phyloP scores from a whole-genome alignment of 1,139 yeast genomes.

The Candida glucosophila region DNA sequence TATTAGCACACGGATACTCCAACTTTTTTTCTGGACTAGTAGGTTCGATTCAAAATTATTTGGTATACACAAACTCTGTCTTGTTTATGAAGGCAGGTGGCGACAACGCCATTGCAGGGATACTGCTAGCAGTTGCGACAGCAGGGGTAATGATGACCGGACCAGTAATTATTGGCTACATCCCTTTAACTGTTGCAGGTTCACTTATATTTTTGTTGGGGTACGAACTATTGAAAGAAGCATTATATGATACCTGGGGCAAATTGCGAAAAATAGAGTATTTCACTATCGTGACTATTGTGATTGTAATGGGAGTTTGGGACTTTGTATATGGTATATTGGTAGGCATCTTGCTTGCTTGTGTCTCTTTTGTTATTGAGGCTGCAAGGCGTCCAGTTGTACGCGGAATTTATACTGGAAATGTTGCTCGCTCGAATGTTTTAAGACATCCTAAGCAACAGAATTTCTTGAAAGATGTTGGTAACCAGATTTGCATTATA shows the following conservation, averaged over 20 bases:
- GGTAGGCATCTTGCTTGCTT: constrained; percentile 85
- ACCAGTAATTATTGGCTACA: constrained; percentile 85
- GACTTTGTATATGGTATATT: constrained; percentile 91
- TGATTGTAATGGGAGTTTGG: constrained; percentile 88
- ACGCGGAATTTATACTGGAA: constrained; percentile 77
- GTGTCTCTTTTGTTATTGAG: constrained; percentile 84
- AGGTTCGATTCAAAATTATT: constrained; percentile 88
- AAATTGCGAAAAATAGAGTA: constrained; percentile 72
- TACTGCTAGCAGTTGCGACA: constrained; percentile 77
- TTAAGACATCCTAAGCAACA: constrained; percentile 87
- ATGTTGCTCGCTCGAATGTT: constrained; percentile 85
- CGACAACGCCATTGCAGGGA: constrained; percentile 79
- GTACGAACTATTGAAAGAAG: constrained; percentile 80
- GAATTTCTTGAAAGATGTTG: constrained; percentile 75
- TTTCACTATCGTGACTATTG: constrained; percentile 72
- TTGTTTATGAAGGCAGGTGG: constrained; percentile 92
- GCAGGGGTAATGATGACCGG: constrained; percentile 76
- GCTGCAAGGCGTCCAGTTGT: constrained; percentile 83
- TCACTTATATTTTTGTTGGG: constrained; percentile 85
- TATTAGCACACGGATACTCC: constrained; percentile 93
- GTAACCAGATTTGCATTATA: constrained; percentile 82
- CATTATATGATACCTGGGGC: constrained; percentile 78
- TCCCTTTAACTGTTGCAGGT: constrained; percentile 94
- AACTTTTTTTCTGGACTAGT: constrained; percentile 73
- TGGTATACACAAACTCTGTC: constrained; percentile 90